phyloP scores from a whole-genome alignment of 129 eudicot genomes.

The Arctium lappa region DNA sequence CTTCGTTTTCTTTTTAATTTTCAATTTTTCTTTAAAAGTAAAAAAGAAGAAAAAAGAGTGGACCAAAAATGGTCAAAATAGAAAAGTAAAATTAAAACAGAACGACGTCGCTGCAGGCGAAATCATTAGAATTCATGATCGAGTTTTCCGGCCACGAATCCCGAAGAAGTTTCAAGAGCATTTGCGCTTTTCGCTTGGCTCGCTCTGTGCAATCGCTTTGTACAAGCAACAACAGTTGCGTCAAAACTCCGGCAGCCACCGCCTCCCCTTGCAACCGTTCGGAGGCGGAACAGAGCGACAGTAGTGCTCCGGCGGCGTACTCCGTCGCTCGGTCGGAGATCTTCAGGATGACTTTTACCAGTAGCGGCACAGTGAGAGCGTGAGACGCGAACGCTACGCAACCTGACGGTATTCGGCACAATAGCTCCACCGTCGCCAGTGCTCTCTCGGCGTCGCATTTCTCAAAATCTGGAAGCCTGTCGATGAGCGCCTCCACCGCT shows the following conservation, averaged over 20 bases:
- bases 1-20: neutral
- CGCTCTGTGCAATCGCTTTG: conserved; percentile 95
- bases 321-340: conserved; percentile 93
- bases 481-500: conserved; percentile 72
- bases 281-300: conserved; percentile 65
- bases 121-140: conserved; percentile 56
- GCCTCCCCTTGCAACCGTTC: conserved; percentile 71
- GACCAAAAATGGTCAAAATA: conserved; percentile 8
- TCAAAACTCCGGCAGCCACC: conserved; percentile 91
- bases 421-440: conserved; percentile 80
- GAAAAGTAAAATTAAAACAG: conserved; percentile 33
- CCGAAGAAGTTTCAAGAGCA: conserved; percentile 73
- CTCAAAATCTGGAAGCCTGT: conserved; percentile 72
- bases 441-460: conserved; percentile 92
- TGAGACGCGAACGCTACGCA: conserved; percentile 73
- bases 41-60: conserved; percentile 3
- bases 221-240: conserved; percentile 73
- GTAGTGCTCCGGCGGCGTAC: conserved; percentile 89
- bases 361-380: conserved; percentile 80
- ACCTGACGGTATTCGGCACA: conserved; percentile 74
- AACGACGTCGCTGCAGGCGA: conserved; percentile 86
- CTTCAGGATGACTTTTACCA: conserved; percentile 67
- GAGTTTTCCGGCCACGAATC: conserved; percentile 88
- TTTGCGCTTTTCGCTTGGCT: conserved; percentile 88
- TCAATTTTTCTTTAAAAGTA: neutral